Evolutionary conservation across 2,329 filamentous ascomycete genomes (phyloP).

Genomic region (Lasiodiplodia hormozganensis): DNA sequence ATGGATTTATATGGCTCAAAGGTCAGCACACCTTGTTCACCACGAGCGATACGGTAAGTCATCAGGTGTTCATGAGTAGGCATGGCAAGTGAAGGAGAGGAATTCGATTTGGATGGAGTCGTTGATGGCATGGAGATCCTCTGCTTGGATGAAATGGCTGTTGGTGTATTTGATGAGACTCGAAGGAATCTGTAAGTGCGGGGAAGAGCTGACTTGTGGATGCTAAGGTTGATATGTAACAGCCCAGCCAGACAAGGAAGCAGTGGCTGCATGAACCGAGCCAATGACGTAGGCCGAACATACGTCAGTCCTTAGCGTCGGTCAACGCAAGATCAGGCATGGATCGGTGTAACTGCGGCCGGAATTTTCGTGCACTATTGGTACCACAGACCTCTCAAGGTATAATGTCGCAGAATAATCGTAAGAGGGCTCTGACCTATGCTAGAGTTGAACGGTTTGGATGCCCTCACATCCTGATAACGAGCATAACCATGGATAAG

Average conservation of each 20-base stretch:
- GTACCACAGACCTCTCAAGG: neutral
- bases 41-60: conserved; percentile 65
- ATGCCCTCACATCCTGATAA: neutral
- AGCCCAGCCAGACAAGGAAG: neutral
- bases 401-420: neutral
- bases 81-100: neutral
- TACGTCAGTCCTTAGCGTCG: neutral
- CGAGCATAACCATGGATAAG: neutral
- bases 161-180: neutral
- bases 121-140: neutral
- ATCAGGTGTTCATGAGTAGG: conserved; percentile 48
- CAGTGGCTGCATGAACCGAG: conserved; percentile 11
- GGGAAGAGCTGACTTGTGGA: neutral
- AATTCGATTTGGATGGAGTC: neutral
- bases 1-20: conserved; percentile 69
- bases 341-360: neutral
- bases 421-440: neutral
- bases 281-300: conserved; percentile 22
- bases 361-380: neutral
- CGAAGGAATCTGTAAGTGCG: neutral
- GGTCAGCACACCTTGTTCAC: conserved; percentile 67
- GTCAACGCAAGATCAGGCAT: neutral
- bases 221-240: neutral
- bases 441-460: neutral
- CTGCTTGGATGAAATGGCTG: neutral